Evolutionary conservation across 2,329 filamentous ascomycete species (phyloP).

Genomic region (Aspergillus sp.): DNA sequence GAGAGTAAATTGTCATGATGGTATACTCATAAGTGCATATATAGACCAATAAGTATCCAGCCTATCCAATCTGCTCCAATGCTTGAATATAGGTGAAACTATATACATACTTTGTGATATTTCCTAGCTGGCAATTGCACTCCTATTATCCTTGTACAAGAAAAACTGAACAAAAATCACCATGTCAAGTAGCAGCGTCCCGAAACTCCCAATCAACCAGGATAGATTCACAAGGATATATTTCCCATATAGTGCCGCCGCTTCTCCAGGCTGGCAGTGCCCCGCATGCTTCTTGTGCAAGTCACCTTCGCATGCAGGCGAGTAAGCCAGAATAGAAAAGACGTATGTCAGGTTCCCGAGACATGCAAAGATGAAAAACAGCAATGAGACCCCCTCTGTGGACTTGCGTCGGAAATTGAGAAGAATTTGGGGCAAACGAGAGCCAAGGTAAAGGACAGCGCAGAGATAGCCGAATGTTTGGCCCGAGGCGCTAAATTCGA

Average conservation of each 20-base stretch:
- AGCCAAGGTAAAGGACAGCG: conserved; percentile 81
- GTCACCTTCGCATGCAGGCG: conserved; percentile 57
- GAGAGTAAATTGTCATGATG: too few species aligned
- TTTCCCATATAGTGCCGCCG: conserved; percentile 61
- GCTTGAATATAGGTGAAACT: too few species aligned
- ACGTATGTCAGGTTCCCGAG: conserved; percentile 94
- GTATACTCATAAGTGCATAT: too few species aligned
- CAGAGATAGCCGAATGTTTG: conserved; percentile 94
- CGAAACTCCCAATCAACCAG: conserved; percentile 85
- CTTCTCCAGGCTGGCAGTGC: conserved; percentile 63
- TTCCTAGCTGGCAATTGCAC: too few species aligned
- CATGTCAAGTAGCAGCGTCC: conserved; percentile 79
- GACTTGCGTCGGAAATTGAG: conserved; percentile 90
- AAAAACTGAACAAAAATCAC: conserved; percentile 91
- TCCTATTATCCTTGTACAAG: conserved; percentile 57
- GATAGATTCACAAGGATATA: conserved; percentile 88
- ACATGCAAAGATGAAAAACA: conserved; percentile 96
- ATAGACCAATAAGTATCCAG: too few species aligned
- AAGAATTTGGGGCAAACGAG: conserved; percentile 81
- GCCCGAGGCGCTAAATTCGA: conserved; percentile 70
- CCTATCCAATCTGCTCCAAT: too few species aligned
- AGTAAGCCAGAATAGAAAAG: conserved; percentile 84
- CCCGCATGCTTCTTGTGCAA: conserved; percentile 17
- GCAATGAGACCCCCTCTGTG: conserved; percentile 85
- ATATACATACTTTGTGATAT: too few species aligned